phyloP scores from a whole-genome alignment of 2,329 filamentous ascomycete genomes.

The Myriosclerotinia curreyana region DNA sequence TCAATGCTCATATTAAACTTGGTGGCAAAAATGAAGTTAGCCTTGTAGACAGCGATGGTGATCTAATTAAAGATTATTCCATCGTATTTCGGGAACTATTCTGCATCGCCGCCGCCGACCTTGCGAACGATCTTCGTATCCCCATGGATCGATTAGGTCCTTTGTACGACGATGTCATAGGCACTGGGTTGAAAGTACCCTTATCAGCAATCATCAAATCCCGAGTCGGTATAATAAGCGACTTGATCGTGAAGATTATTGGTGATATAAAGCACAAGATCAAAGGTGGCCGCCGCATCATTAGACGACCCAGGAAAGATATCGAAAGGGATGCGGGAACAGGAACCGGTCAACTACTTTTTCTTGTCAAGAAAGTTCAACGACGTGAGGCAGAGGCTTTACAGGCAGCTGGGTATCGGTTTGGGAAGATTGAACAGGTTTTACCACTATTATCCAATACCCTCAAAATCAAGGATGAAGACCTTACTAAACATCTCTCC shows the following conservation, averaged over 20 bases:
- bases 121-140: conserved; percentile 65
- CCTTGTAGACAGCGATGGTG: conserved; percentile 52
- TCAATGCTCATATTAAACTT: conserved; percentile 49
- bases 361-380: conserved; percentile 66
- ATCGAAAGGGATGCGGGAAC: conserved; percentile 16
- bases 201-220: conserved; percentile 18
- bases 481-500: conserved; percentile 59
- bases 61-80: conserved; percentile 66
- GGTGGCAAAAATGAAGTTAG: conserved; percentile 44
- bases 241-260: conserved; percentile 3
- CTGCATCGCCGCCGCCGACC: conserved; percentile 71
- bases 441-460: conserved; percentile 64
- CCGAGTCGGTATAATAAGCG: conserved; percentile 4
- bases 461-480: conserved; percentile 67
- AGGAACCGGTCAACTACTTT: conserved; percentile 60
- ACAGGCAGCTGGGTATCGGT: conserved; percentile 72
- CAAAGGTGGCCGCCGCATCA: conserved; percentile 10
- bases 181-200: conserved; percentile 51
- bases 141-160: conserved; percentile 62
- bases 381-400: conserved; percentile 60
- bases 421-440: conserved; percentile 68
- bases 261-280: conserved; percentile 18
- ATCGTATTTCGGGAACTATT: conserved; percentile 79
- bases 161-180: conserved; percentile 72
- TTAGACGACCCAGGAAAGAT: conserved; percentile 17